phyloP scores from a whole-genome alignment of 306 rosid species.

The Cyclanthera cordifolia region DNA sequence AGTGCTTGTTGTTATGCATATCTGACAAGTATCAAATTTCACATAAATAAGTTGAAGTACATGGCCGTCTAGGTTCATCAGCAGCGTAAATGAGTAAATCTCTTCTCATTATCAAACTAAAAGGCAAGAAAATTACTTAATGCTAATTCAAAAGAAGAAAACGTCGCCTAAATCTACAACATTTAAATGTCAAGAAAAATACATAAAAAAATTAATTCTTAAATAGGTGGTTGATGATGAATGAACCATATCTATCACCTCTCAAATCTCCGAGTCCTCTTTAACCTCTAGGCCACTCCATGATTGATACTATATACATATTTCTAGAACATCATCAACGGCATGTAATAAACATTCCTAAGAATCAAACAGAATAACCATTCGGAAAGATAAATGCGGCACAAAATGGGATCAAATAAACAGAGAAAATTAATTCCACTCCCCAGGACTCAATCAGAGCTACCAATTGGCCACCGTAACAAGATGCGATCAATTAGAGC shows the following conservation, averaged over 20 bases:
- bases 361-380: neutral
- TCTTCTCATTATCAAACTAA: neutral
- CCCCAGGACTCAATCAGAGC: neutral
- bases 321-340: neutral
- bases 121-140: neutral
- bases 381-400: neutral
- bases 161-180: too few species aligned
- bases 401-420: neutral
- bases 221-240: too few species aligned
- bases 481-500: neutral
- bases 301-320: too few species aligned
- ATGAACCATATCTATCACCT: too few species aligned
- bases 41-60: neutral
- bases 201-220: too few species aligned
- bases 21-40: conserved; percentile 27
- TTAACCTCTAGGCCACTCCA: too few species aligned
- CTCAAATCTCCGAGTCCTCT: too few species aligned
- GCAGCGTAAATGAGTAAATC: neutral
- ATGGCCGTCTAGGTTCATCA: neutral
- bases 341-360: neutral
- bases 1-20: conserved; percentile 67
- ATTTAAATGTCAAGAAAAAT: too few species aligned
- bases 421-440: neutral
- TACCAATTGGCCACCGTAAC: neutral
- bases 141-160: neutral